Conservation (phyloP, 2,329 filamentous ascomycete genomes). For the Clonostachys rosea region DNA sequence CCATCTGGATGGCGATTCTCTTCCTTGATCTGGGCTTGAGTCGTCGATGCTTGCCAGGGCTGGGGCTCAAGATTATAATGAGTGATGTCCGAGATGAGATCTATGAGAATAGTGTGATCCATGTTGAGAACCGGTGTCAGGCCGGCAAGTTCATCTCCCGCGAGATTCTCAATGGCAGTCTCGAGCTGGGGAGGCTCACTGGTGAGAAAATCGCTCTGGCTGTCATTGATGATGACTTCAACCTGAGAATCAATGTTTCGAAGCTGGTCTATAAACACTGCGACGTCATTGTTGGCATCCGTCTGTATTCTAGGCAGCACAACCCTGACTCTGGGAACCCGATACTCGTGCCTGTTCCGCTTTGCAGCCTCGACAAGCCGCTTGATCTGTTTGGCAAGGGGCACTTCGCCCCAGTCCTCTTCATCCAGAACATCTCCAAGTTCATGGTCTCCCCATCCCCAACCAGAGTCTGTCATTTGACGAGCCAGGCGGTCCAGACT, state of each 20-base stretch:
- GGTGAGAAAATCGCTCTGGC: slow-evolving; percentile 15
- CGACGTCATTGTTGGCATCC: slow-evolving; percentile 16
- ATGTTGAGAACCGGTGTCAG: slow-evolving; percentile 30
- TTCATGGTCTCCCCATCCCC: slow-evolving; percentile 30
- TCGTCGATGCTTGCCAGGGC: slow-evolving; percentile 24
- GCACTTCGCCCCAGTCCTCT: slow-evolving; percentile 25
- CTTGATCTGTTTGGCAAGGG: slow-evolving; percentile 21
- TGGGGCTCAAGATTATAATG: slow-evolving; percentile 23
- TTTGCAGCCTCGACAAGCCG: slow-evolving; percentile 27
- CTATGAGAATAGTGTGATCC: slow-evolving; percentile 33
- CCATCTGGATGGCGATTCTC: slow-evolving; percentile 18
- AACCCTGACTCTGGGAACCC: slow-evolving; percentile 24
- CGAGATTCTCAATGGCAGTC: slow-evolving; percentile 18
- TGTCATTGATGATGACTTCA: slow-evolving; percentile 22
- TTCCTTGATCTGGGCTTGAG: slow-evolving; percentile 25
- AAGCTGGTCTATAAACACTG: slow-evolving; percentile 23
- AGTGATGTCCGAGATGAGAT: slow-evolving; percentile 32
- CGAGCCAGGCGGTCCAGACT: slow-evolving; percentile 24
- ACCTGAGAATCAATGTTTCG: slow-evolving; percentile 20
- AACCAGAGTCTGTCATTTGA: slow-evolving; percentile 33
- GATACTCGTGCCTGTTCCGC: slow-evolving; percentile 28
- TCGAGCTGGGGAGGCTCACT: slow-evolving; percentile 13
- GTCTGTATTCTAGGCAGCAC: slow-evolving; percentile 24
- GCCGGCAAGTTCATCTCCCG: slow-evolving; percentile 19
- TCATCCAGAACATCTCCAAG: slow-evolving; percentile 19